Evolutionary conservation across 2,329 filamentous ascomycete species (phyloP).

Genomic region (Botryotinia convoluta): DNA sequence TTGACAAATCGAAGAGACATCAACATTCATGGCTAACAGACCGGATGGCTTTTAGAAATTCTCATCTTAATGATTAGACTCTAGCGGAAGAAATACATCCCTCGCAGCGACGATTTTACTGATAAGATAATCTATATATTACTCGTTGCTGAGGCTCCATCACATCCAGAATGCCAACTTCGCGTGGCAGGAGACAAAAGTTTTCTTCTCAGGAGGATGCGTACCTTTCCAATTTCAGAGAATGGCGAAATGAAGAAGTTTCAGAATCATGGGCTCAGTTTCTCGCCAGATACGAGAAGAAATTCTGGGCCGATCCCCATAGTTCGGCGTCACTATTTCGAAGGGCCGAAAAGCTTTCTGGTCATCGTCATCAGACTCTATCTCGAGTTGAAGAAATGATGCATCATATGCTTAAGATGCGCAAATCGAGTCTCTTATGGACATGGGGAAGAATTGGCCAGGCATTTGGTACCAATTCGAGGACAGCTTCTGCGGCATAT

Average conservation of each 20-base stretch:
- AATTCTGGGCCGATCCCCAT: neutral
- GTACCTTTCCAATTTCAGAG: neutral
- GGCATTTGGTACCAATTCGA: slow-evolving; percentile 2
- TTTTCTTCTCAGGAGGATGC: neutral
- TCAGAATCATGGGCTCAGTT: slow-evolving; percentile 10
- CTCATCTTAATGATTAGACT: neutral
- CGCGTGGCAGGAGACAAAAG: neutral
- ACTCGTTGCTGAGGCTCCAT: neutral
- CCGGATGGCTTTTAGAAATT: neutral
- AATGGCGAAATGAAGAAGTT: neutral
- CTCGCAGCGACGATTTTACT: neutral
- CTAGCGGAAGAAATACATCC: neutral
- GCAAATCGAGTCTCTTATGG: slow-evolving; percentile 1
- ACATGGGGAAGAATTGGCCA: slow-evolving; percentile 3
- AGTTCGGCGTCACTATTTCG: neutral
- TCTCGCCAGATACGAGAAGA: neutral
- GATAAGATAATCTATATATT: neutral
- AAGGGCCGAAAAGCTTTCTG: neutral
- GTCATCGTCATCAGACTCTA: neutral
- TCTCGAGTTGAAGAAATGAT: neutral
- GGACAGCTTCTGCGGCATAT: neutral
- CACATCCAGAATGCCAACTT: neutral
- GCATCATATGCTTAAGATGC: neutral
- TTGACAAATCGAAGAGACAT: neutral
- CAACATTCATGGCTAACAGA: neutral